Evolutionary conservation across 768 basidiomycete species (phyloP).

Genomic region (Mycena metata): DNA sequence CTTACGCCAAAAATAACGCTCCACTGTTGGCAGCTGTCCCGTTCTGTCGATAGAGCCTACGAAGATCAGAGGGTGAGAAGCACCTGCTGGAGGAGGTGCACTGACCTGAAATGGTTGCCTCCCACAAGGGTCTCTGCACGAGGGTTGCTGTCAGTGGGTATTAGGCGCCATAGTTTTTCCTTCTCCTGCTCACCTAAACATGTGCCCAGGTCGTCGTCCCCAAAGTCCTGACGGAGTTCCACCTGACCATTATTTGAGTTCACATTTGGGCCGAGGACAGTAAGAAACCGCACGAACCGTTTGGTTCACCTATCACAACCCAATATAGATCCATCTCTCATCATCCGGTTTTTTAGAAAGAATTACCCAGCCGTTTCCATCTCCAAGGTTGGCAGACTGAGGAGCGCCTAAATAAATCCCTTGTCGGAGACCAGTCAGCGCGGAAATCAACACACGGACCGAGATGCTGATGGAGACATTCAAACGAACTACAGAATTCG

Average conservation of each 20-base stretch:
- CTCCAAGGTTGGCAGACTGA: conserved; percentile 78
- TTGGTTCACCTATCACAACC: conserved; percentile 25
- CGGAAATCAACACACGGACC: background rate
- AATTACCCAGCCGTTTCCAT: conserved; percentile 70
- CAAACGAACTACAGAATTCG: conserved; percentile 53
- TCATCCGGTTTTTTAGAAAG: too few species aligned
- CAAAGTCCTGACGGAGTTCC: conserved; percentile 77
- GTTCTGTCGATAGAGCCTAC: conserved; percentile 60
- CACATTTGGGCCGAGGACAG: background rate
- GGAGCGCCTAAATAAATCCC: conserved; percentile 66
- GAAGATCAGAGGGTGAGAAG: background rate
- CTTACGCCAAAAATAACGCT: conserved; percentile 63
- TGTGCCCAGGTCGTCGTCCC: conserved; percentile 74
- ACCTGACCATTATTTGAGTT: conserved; percentile 53
- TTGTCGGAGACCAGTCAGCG: conserved; percentile 62
- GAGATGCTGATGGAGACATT: conserved; percentile 74
- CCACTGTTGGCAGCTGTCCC: conserved; percentile 46
- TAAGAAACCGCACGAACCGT: conserved; percentile 41
- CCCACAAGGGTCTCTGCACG: conserved; percentile 58
- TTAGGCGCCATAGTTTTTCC: too few species aligned
- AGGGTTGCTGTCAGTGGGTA: too few species aligned
- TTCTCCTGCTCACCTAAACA: conserved; percentile 54
- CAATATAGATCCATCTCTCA: too few species aligned
- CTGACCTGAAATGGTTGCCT: conserved; percentile 45
- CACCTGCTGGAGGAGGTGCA: background rate